These are phyloP conservation scores for Pichia nanzhaoensis DNA, from an alignment of 805 yeast genomes.

Conservation along the genomic window DNA sequence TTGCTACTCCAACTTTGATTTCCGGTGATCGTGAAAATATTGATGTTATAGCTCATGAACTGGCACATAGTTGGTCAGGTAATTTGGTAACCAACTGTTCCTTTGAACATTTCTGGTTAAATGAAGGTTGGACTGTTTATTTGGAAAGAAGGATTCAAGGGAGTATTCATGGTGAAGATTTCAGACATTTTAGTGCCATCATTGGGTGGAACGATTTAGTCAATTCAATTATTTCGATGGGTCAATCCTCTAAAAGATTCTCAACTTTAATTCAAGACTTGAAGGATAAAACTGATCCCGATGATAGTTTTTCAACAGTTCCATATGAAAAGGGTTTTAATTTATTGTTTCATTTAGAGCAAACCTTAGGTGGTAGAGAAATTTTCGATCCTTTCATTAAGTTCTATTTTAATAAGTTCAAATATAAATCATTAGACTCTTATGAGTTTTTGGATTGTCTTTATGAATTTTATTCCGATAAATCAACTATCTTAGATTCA, in stretches of 20 bases:
- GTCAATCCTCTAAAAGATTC: slow-evolving; percentile 43
- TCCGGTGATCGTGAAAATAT: slow-evolving; percentile 81
- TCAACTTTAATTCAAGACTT: slow-evolving; percentile 65
- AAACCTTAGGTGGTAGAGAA: slow-evolving; percentile 61
- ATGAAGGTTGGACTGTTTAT: slow-evolving; percentile 96
- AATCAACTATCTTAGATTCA: slow-evolving; percentile 47
- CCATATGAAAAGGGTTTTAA: slow-evolving; percentile 91
- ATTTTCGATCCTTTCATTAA: slow-evolving; percentile 76
- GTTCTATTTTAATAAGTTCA: slow-evolving; percentile 64
- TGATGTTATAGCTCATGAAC: slow-evolving; percentile 87
- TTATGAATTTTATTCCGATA: slow-evolving; percentile 48
- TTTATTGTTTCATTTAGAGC: slow-evolving; percentile 68
- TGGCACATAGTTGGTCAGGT: slow-evolving; percentile 92
- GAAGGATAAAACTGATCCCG: slow-evolving; percentile 70
- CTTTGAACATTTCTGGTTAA: slow-evolving; percentile 93
- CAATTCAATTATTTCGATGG: slow-evolving; percentile 60
- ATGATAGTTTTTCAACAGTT: slow-evolving; percentile 79
- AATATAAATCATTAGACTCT: slow-evolving; percentile 69
- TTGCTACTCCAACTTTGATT: slow-evolving; percentile 83
- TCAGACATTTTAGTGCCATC: slow-evolving; percentile 74
- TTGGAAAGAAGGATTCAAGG: slow-evolving; percentile 79
- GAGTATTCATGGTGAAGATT: slow-evolving; percentile 67
- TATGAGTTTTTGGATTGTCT: slow-evolving; percentile 73
- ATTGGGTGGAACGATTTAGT: slow-evolving; percentile 85
- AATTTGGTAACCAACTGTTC: slow-evolving; percentile 84